Percentiles rank a stretch among this genome's conserved stretches.
Evolutionary conservation across 352 stramenopile genomes (phyloP).

Genomic region (Phytophthora fragariae): DNA sequence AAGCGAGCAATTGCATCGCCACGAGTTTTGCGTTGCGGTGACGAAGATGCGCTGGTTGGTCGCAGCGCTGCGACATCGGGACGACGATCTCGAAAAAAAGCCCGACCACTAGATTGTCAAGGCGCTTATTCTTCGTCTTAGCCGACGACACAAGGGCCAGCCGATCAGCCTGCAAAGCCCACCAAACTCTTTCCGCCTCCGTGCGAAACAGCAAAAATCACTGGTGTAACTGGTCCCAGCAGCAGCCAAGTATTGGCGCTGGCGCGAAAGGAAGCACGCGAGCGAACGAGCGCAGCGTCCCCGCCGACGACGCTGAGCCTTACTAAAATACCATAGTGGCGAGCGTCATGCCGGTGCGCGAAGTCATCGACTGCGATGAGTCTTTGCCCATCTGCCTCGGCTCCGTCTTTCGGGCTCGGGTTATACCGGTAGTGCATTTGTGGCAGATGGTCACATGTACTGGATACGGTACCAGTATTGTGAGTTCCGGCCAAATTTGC

Average conservation of each 20-base stretch:
- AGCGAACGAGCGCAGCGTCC: neutral
- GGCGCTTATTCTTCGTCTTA: slow-evolving; percentile 18
- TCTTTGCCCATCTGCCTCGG: neutral
- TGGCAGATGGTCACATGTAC: no score
- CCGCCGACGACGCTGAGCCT: neutral
- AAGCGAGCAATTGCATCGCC: no score
- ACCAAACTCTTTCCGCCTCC: slow-evolving; percentile 25
- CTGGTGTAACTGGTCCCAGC: neutral
- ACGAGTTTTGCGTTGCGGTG: neutral
- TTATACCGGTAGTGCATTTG: neutral
- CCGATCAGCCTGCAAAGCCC: neutral
- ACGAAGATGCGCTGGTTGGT: slow-evolving; percentile 10
- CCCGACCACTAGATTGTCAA: slow-evolving; percentile 6
- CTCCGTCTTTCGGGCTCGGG: slow-evolving; percentile 5
- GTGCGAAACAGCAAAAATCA: slow-evolving; percentile 17
- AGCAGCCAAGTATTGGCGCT: neutral
- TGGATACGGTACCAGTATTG: no score
- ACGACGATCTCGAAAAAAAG: slow-evolving; percentile 4
- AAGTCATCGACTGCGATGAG: neutral
- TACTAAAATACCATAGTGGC: no score
- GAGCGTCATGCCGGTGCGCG: slow-evolving; percentile 4
- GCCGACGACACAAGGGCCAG: slow-evolving; percentile 1
- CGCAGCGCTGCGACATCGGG: slow-evolving; percentile 9
- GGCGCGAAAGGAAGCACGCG: neutral
- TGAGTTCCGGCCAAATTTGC: no score